These are phyloP conservation scores for Penicillium sp. DNA, from an alignment of 2,329 filamentous ascomycete genomes.

Conservation along the genomic window DNA sequence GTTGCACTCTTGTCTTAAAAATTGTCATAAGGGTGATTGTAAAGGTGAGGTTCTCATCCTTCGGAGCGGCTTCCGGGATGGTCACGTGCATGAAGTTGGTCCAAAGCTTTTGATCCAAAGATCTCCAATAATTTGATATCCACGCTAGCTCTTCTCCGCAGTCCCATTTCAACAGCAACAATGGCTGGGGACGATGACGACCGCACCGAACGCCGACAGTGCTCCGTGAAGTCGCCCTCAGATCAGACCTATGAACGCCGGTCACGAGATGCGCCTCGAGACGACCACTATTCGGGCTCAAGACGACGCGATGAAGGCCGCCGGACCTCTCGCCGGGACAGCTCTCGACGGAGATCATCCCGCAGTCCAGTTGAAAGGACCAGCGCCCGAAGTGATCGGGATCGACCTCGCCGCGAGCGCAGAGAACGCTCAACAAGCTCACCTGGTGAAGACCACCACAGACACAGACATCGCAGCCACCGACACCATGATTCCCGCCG, in stretches of 20 bases:
- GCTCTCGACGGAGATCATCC: constrained; percentile 18
- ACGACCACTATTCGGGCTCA: constrained; percentile 24
- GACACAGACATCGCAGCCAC: constrained; percentile 29
- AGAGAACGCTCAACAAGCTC: constrained; percentile 24
- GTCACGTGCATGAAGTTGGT: constrained; percentile 15
- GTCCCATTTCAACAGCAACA: not conserved
- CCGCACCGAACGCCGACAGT: constrained; percentile 20
- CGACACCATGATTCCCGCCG: constrained; percentile 29
- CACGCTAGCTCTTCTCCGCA: not conserved
- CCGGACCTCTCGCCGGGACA: constrained; percentile 29
- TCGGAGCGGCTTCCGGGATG: constrained; percentile 3
- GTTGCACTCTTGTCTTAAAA: constrained; percentile 10
- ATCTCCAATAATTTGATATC: not conserved
- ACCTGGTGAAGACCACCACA: constrained; percentile 26
- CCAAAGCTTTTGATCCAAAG: not conserved
- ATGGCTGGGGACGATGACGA: constrained; percentile 31
- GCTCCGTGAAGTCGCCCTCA: constrained; percentile 21
- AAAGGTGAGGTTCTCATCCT: not conserved
- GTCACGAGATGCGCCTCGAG: constrained; percentile 20
- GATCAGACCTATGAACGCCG: constrained; percentile 23
- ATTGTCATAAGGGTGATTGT: not conserved
- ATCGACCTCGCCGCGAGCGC: constrained; percentile 23
- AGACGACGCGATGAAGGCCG: constrained; percentile 26
- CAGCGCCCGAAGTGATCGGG: constrained; percentile 21
- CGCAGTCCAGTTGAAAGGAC: constrained; percentile 19